Conservation (phyloP, 163 green algal genomes). For the Chloromonas sp. region DNA sequence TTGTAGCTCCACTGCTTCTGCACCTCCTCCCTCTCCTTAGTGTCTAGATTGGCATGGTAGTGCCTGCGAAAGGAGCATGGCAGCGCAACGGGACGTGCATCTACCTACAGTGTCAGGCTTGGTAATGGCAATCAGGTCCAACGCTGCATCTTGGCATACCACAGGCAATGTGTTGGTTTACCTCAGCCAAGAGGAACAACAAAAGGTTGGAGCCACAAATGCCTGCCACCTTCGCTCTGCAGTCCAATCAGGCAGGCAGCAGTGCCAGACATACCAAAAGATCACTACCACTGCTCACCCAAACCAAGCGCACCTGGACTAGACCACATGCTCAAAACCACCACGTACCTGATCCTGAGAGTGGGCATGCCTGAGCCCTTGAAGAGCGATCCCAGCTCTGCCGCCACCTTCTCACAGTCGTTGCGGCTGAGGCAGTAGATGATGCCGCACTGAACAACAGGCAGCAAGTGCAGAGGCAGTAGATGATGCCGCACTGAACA, state of each 20-base stretch:
- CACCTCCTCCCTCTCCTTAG: constrained; percentile 64
- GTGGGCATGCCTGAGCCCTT: constrained; percentile 1
- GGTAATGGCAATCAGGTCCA: too few relatives aligned
- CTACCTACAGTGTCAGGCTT: too few relatives aligned
- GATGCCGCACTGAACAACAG: constrained; percentile 64
- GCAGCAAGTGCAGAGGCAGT: constrained; percentile 63
- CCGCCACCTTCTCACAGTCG: constrained; percentile 77
- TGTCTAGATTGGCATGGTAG: constrained; percentile 77
- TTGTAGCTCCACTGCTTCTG: constrained; percentile 76
- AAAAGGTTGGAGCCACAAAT: too few relatives aligned
- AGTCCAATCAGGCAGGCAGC: too few relatives aligned
- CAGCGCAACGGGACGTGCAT: not conserved
- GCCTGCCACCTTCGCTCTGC: too few relatives aligned
- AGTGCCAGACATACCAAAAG: too few relatives aligned
- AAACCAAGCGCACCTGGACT: too few relatives aligned
- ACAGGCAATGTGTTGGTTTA: too few relatives aligned
- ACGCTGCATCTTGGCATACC: too few relatives aligned
- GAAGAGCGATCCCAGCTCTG: constrained; percentile 46
- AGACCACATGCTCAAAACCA: not conserved
- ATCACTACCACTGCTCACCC: too few relatives aligned
- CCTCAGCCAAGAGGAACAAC: too few relatives aligned
- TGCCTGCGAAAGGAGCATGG: constrained; percentile 38
- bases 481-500: constrained; percentile 78
- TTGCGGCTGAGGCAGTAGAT: constrained; percentile 79
- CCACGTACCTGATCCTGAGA: not conserved